Evolutionary conservation across 192 early-diverging fungal genomes (phyloP).

Genomic region (Coemansia sp.): DNA sequence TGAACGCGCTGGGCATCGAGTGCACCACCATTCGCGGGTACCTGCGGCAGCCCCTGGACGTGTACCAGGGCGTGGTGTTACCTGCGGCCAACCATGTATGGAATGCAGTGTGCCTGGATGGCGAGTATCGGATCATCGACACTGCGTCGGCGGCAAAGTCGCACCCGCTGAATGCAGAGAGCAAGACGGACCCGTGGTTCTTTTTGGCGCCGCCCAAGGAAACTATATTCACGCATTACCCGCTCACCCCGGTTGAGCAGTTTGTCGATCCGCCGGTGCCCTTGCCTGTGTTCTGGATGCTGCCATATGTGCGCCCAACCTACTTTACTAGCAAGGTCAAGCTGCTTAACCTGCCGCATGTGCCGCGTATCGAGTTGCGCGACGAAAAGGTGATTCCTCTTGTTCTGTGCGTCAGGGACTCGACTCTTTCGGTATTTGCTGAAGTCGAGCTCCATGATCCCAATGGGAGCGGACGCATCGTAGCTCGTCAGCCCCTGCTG

Average conservation of each 20-base stretch:
- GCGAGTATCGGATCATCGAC: conserved; percentile 51
- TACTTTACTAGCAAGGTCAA: conserved; percentile 44
- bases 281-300: conserved; percentile 51
- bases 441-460: conserved; percentile 52
- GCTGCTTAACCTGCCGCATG: conserved; percentile 46
- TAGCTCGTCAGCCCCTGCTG: conserved; percentile 45
- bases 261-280: conserved; percentile 50
- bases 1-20: conserved; percentile 47
- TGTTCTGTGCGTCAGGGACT: conserved; percentile 44
- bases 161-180: conserved; percentile 42
- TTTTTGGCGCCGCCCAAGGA: conserved; percentile 51
- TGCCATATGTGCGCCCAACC: conserved; percentile 48
- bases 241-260: conserved; percentile 27
- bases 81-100: conserved; percentile 53
- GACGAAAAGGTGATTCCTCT: conserved; percentile 47
- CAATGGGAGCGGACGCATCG: conserved; percentile 46
- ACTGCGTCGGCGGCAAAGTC: conserved; percentile 44
- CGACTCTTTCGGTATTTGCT: conserved; percentile 46
- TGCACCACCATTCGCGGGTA: conserved; percentile 47
- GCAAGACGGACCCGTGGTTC: conserved; percentile 41
- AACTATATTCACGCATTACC: conserved; percentile 50
- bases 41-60: conserved; percentile 47
- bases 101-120: conserved; percentile 51
- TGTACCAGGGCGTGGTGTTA: conserved; percentile 36
- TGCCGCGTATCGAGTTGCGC: conserved; percentile 35